Conservation (phyloP, 2,329 filamentous ascomycete species). For the Xylaria sp. region DNA sequence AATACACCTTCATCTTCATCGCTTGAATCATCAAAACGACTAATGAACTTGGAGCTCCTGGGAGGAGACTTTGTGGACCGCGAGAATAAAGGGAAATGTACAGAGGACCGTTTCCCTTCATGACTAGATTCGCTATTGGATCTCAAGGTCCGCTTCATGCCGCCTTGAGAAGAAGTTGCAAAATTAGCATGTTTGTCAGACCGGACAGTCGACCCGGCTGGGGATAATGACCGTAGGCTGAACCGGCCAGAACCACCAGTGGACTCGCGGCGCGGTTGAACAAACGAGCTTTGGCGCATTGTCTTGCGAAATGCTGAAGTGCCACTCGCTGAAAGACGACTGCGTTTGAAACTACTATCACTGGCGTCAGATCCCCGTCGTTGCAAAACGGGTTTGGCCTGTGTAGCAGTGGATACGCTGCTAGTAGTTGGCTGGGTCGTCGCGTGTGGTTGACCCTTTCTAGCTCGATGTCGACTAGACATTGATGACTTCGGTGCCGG, state of each 20-base stretch:
- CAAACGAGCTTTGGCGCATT: constrained; percentile 69
- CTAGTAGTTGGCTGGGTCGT: constrained; percentile 20
- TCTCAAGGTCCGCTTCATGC: constrained; percentile 60
- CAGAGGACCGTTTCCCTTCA: constrained; percentile 50
- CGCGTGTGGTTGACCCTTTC: constrained; percentile 24
- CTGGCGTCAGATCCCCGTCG: constrained; percentile 73
- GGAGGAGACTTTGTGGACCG: constrained; percentile 52
- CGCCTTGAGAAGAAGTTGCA: constrained; percentile 53
- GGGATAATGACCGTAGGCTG: constrained; percentile 77
- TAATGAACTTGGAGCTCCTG: constrained; percentile 48
- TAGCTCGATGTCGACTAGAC: constrained; percentile 26
- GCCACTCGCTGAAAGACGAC: constrained; percentile 59
- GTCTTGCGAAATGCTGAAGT: constrained; percentile 75
- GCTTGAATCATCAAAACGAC: constrained; percentile 71
- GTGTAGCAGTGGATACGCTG: constrained; percentile 27
- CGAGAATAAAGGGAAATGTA: constrained; percentile 59
- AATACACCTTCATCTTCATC: constrained; percentile 63
- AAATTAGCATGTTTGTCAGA: constrained; percentile 57
- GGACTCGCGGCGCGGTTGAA: constrained; percentile 52
- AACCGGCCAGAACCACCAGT: constrained; percentile 67
- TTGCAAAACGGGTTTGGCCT: constrained; percentile 53
- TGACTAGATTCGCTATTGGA: constrained; percentile 53
- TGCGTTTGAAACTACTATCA: constrained; percentile 84
- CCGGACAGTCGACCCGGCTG: constrained; percentile 66
- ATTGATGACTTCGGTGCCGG: constrained; percentile 27